Base-by-base conservation (phyloP, 2,329 filamentous ascomycete genomes). In the Pseudocercospora vitis region DNA sequence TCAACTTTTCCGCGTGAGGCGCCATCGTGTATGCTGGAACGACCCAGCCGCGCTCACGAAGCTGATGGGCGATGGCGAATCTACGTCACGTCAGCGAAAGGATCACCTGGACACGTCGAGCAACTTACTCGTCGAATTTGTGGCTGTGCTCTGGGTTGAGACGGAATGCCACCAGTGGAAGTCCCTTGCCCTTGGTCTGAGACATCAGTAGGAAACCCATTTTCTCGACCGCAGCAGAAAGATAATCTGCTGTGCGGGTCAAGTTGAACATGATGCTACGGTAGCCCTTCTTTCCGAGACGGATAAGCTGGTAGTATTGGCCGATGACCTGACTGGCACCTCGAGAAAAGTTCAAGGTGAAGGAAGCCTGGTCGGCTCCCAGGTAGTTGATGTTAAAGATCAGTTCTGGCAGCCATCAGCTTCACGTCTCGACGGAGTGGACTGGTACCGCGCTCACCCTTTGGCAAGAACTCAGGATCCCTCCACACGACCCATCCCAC, bases 301-400 rank as follows among this genome's bases (percentile, higher is more conserved):
- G 89, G 70, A 96, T 96, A 68, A 97, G 81, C 75, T 96, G 91
- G 77, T 97, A 96, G 77, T 96, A 97, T 74, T 97, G 92, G 23
- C 89, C 92, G 58, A 97, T 95, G 67, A 96, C 89, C 70, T 96
- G 91, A 4, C 87, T 90, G 9, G 92, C 92, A 53, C 91, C 91
- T 72, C 96, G 95, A 69, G 89, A 95, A 78, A 97, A 97, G 79
- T 97, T 97, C 55, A 97, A 84, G 0, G 92, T 96, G 76, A 96
- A 96, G 2, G 90, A 96, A 2, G 91, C 87, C 71, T 97, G 92
- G 69, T 96, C 90, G 8, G 92, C 91, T 46, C 92, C 92, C 4
- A 96, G 86, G 75, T 97, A 97, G 81, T 96, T 96, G 81, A 97
- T 96, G 80, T 96, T 96, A 83, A 97, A 97, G 65, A 97, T 90